phyloP scores from a whole-genome alignment of 306 rosid genomes.

The Clitoria ternatea region DNA sequence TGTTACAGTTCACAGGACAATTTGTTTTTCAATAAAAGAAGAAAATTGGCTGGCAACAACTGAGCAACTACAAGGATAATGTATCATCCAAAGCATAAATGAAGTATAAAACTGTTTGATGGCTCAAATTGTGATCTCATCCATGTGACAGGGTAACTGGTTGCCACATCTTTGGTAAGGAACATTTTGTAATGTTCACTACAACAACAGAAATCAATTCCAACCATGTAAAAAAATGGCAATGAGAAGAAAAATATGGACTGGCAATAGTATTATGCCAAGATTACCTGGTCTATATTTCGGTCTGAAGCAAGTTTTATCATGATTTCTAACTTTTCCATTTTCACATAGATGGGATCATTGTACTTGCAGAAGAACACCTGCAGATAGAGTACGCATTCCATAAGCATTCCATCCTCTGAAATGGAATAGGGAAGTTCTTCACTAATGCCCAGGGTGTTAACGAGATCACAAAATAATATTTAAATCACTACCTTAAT shows the following conservation, averaged over 20 bases:
- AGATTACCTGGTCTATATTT: constrained; percentile 80
- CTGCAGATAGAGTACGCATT: constrained; percentile 37
- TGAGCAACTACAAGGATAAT: background rate
- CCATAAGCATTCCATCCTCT: constrained; percentile 12
- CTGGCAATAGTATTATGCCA: background rate
- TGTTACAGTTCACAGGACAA: background rate
- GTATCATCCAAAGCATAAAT: background rate
- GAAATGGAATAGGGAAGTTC: background rate
- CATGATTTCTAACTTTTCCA: constrained; percentile 95
- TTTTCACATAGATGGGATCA: constrained; percentile 91
- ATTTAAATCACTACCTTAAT: constrained; percentile 59
- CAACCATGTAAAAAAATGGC: background rate
- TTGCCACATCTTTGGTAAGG: background rate
- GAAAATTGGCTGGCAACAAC: background rate
- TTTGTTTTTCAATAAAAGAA: background rate
- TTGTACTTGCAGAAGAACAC: constrained; percentile 96
- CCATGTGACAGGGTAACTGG: background rate
- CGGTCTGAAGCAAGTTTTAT: constrained; percentile 92
- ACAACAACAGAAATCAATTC: background rate
- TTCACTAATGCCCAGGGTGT: background rate
- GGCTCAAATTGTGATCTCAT: background rate
- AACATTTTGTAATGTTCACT: background rate
- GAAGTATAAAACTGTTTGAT: background rate
- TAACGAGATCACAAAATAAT: background rate
- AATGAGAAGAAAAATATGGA: background rate